Base-by-base conservation (phyloP, 768 basidiomycete species). In the Naganishia antarctica region DNA sequence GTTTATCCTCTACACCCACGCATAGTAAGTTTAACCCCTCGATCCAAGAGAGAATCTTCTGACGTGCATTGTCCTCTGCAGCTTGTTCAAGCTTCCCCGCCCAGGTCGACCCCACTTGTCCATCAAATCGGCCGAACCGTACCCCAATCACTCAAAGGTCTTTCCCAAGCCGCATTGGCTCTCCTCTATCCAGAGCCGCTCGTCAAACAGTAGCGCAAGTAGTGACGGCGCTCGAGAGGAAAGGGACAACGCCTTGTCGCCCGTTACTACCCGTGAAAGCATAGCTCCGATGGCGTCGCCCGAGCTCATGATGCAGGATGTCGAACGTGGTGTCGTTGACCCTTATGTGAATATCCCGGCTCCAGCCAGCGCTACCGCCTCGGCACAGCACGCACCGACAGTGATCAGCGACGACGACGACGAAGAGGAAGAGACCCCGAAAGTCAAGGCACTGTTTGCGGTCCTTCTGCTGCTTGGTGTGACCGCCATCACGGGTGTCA, bases 401-500 rank as follows among this genome's bases (percentile, higher is more conserved):
- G 4, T 26, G 32, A 23, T n/a, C 40, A 13, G 12, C 32, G 34
- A 64, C 4, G 66, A 68, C 32, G 69, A 68, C 23, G 72, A 75
- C 29, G 75, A 76, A 43, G 76, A 71, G 23, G 76, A 75, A 47
- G 74, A 77, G 51, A 61, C 51, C 0, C 76, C 76, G 0, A 71
- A 75, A 65, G 72, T 77, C 72, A 77, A 75, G 45, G 66, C 74
- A 11, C 29, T 66, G 5, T 60, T 65, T 34, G 48, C n/a, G 4
- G 51, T 74, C 67, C 62, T 46, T 26, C 48, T 74, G 59, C 69
- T 75, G 66, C 67, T 74, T 12, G 47, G 70, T 37, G 70, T 70
- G 26, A 74, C 76, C 12, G 73, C 70, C 21, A 34, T 85, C 6
- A 84, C 83, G 23, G 81, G 84, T 13, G 74, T 87, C 64, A 86